Evolutionary conservation across 306 rosid species (phyloP).

Genomic region (Gastrolobium bilobum): DNA sequence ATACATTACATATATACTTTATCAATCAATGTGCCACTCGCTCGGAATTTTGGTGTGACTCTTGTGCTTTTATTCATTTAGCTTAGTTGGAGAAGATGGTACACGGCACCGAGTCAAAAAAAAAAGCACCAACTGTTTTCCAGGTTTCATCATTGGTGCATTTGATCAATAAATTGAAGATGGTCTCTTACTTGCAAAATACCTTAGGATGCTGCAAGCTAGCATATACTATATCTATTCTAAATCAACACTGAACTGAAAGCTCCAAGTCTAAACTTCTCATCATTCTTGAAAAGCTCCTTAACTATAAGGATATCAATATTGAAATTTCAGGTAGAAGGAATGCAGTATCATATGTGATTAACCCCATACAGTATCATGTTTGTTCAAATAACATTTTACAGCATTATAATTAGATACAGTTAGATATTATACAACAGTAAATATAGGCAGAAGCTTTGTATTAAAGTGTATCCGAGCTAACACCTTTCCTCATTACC

Average conservation of each 20-base stretch:
- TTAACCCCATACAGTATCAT: slow-evolving; percentile 11
- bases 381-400: slow-evolving; percentile 27
- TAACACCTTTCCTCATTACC: slow-evolving; percentile 54
- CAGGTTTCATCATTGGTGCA: too few species aligned
- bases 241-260: neutral
- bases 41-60: neutral
- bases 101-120: too few species aligned
- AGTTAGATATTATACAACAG: slow-evolving; percentile 33
- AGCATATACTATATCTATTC: too few species aligned
- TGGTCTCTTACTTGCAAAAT: too few species aligned
- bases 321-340: neutral
- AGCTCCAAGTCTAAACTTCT: neutral
- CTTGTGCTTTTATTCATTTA: too few species aligned
- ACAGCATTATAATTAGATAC: slow-evolving; percentile 33
- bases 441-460: slow-evolving; percentile 42
- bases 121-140: too few species aligned
- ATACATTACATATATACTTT: neutral
- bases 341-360: neutral
- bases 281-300: neutral
- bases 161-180: too few species aligned
- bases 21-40: neutral
- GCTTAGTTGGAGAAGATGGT: too few species aligned
- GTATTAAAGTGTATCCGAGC: slow-evolving; percentile 23
- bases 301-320: neutral
- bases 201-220: too few species aligned